phyloP scores from a whole-genome alignment of 345 rosid genomes.

The Isatis tinctoria region DNA sequence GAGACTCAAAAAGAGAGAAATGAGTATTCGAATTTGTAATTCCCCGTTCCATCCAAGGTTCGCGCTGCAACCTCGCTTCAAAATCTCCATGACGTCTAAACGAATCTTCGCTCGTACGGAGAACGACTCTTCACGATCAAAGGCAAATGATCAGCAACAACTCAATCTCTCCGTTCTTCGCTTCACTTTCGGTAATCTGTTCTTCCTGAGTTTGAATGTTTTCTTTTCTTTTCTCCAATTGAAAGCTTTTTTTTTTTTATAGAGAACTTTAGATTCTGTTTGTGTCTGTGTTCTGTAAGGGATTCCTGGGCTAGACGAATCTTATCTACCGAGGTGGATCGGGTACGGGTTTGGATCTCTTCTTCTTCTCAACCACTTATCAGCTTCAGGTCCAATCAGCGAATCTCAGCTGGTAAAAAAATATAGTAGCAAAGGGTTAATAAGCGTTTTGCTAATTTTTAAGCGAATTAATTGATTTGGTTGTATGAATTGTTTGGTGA shows the following conservation, averaged over 20 bases:
- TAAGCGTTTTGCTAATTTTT: background rate
- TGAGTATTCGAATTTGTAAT: slow-evolving; percentile 24
- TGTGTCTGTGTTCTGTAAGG: slow-evolving; percentile 34
- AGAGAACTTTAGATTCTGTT: background rate
- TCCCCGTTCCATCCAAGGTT: background rate
- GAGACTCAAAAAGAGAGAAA: slow-evolving; percentile 2
- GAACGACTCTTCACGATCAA: slow-evolving; percentile 30
- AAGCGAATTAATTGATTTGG: background rate
- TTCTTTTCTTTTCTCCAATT: background rate
- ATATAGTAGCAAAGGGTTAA: background rate
- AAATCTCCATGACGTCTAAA: slow-evolving; percentile 8
- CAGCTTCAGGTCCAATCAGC: slow-evolving; percentile 26
- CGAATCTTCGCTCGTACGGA: slow-evolving; percentile 37
- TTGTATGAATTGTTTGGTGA: background rate
- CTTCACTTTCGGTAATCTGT: slow-evolving; percentile 60
- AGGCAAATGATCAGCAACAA: slow-evolving; percentile 40
- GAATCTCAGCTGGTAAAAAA: slow-evolving; percentile 32
- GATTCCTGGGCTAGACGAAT: slow-evolving; percentile 87
- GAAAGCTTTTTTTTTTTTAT: background rate
- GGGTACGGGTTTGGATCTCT: slow-evolving; percentile 95
- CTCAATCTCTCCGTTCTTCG: slow-evolving; percentile 89
- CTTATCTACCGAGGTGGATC: slow-evolving; percentile 85
- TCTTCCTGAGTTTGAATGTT: background rate
- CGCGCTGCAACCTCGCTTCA: slow-evolving; percentile 30
- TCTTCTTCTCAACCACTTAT: slow-evolving; percentile 48